Evolutionary conservation across 78 protist species (phyloP).

Genomic region (Dictyostelium purpureum): DNA sequence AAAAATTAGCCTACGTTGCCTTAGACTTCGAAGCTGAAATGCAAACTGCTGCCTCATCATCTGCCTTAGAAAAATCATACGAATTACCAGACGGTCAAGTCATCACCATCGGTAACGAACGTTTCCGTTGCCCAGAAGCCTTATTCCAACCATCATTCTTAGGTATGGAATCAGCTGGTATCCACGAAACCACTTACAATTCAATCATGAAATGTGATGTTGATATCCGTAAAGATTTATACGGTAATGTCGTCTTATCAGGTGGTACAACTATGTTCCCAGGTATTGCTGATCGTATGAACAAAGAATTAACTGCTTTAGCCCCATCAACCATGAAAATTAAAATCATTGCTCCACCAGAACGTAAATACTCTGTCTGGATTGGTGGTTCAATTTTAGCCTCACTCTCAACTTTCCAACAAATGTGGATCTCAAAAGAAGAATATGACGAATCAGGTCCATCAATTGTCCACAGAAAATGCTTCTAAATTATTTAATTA

Average conservation of each 20-base stretch:
- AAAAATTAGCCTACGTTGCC: conserved; percentile 60
- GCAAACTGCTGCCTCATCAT: background rate
- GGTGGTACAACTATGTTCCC: conserved; percentile 97
- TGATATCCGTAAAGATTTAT: conserved; percentile 95
- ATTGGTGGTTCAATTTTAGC: conserved; percentile 95
- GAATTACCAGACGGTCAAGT: conserved; percentile 83
- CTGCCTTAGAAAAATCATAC: conserved; percentile 17
- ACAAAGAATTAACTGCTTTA: conserved; percentile 74
- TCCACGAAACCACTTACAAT: conserved; percentile 93
- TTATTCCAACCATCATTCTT: conserved; percentile 93
- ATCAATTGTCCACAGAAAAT: no score
- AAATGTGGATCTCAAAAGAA: conserved; percentile 91
- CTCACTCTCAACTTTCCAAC: conserved; percentile 91
- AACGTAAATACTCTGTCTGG: conserved; percentile 89
- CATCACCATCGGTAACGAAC: conserved; percentile 84
- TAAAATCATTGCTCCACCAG: conserved; percentile 97
- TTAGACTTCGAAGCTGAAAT: conserved; percentile 47
- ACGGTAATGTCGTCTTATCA: conserved; percentile 93
- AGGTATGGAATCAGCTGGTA: conserved; percentile 94
- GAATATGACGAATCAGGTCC: no score
- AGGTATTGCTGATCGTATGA: conserved; percentile 94
- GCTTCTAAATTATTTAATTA: conserved; percentile 67
- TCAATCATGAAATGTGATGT: conserved; percentile 95
- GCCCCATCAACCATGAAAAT: conserved; percentile 95
- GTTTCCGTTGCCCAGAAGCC: conserved; percentile 86